Percentiles rank a stretch among this genome's conserved stretches.
phyloP scores from a whole-genome alignment of 2,329 filamentous ascomycete species.

The Pseudogymnoascus sp. region DNA sequence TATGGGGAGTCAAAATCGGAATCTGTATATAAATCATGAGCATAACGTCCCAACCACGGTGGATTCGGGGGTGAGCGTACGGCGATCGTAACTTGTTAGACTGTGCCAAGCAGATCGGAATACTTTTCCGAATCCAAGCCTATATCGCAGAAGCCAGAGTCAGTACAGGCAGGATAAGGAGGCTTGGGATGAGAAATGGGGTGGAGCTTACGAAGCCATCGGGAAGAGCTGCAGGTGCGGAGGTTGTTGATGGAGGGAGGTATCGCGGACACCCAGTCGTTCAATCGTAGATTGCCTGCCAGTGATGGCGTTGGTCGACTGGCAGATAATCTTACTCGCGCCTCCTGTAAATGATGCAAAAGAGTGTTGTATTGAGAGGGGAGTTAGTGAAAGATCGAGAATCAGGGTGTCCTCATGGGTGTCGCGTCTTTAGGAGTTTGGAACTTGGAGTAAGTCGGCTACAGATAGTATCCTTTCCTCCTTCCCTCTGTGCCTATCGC shows the following conservation, averaged over 20 bases:
- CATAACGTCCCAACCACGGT: constrained; percentile 40
- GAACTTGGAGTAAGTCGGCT: constrained; percentile 4
- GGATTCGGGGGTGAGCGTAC: constrained; percentile 40
- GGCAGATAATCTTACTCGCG: constrained; percentile 8
- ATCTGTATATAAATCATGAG: constrained; percentile 49
- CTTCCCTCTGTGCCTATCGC: constrained; percentile 8
- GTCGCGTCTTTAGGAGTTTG: constrained; percentile 7
- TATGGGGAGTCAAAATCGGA: constrained; percentile 90
- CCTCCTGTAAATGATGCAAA: constrained; percentile 9
- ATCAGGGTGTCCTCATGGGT: constrained; percentile 6
- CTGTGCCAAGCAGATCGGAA: constrained; percentile 90
- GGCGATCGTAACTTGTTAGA: constrained; percentile 61
- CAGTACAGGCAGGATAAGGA: not conserved
- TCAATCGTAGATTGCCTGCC: constrained; percentile 10
- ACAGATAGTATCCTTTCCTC: constrained; percentile 8
- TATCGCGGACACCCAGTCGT: constrained; percentile 10
- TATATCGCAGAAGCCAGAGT: not conserved
- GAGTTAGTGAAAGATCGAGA: constrained; percentile 5
- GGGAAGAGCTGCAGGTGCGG: not conserved
- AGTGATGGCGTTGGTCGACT: constrained; percentile 2
- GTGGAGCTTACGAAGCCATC: constrained; percentile 10
- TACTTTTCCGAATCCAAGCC: constrained; percentile 50
- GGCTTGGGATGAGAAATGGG: not conserved
- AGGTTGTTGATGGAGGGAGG: constrained; percentile 7
- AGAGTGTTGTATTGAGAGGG: constrained; percentile 6